A percentile compares a stretch with the other conserved stretches of the same genome.
Conservation (phyloP, 23 red algal genomes). For the Cyanidiococcus yangmingshanensis region DNA sequence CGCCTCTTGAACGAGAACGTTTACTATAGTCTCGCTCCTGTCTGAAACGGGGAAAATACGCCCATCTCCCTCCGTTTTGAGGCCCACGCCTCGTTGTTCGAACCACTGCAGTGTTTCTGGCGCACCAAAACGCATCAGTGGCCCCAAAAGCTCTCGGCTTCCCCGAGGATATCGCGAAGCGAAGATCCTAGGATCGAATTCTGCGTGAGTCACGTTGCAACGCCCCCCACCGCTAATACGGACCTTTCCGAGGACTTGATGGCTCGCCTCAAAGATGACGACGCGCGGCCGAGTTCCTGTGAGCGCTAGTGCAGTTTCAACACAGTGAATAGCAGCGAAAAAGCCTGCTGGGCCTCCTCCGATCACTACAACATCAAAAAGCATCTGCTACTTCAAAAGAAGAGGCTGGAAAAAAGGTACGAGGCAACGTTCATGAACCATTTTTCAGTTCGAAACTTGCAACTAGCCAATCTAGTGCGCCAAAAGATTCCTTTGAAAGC, state of each 20-base stretch:
- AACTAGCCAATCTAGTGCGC: no score
- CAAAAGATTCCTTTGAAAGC: no score
- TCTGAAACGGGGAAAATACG: conserved; percentile 79
- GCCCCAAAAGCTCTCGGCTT: conserved; percentile 28
- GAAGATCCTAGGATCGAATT: conserved; percentile 29
- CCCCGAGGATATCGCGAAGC: conserved; percentile 51
- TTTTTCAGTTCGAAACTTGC: no score
- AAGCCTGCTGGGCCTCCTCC: conserved; percentile 84
- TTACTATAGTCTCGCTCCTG: conserved; percentile 40
- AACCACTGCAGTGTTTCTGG: conserved; percentile 44
- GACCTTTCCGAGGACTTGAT: conserved; percentile 60
- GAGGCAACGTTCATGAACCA: no score
- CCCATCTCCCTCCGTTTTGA: conserved; percentile 65
- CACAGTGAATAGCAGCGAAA: conserved; percentile 61
- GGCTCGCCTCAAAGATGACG: conserved; percentile 51
- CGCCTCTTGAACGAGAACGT: conserved; percentile 43
- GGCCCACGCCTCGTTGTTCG: conserved; percentile 46
- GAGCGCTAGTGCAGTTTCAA: neutral
- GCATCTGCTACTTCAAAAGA: no score
- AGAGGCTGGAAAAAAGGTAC: no score
- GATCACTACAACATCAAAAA: conserved; percentile 51
- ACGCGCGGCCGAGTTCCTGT: neutral
- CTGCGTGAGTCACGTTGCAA: conserved; percentile 68
- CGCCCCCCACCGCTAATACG: conserved; percentile 77
- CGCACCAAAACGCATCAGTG: conserved; percentile 54